These are phyloP conservation scores for Bacidia rubella DNA, from an alignment of 495 filamentous ascomycete genomes.

Conservation along the genomic window DNA sequence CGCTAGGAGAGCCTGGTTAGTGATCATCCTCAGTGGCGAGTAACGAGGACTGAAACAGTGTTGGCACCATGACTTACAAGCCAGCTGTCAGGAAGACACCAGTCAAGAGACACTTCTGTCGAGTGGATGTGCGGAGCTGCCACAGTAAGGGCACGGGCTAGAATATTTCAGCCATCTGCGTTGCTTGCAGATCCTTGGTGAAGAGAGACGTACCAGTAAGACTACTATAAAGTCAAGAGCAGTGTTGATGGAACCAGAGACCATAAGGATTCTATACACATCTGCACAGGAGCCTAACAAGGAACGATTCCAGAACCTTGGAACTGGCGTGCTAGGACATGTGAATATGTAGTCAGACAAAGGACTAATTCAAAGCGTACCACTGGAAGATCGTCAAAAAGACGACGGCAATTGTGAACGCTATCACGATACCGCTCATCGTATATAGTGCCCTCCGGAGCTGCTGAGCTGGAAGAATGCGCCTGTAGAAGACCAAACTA, in stretches of 20 bases:
- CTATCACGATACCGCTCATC: slow-evolving; percentile 1
- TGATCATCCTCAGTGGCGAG: too few species aligned
- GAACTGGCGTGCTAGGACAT: slow-evolving; percentile 4
- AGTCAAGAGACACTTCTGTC: neutral
- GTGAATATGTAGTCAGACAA: neutral
- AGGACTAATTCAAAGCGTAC: neutral
- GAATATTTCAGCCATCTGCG: too few species aligned
- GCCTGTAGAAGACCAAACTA: slow-evolving; percentile 15
- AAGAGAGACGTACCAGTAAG: slow-evolving; percentile 8
- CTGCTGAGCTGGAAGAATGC: slow-evolving; percentile 12
- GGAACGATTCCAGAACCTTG: slow-evolving; percentile 5
- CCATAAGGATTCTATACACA: neutral
- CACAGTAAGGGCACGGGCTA: neutral
- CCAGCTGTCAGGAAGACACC: neutral
- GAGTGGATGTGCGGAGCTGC: neutral
- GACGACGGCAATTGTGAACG: neutral
- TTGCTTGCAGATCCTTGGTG: too few species aligned
- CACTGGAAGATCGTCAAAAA: slow-evolving; percentile 14
- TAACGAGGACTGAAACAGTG: too few species aligned
- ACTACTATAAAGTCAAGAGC: slow-evolving; percentile 14
- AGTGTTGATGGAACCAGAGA: slow-evolving; percentile 12
- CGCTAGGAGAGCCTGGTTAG: neutral
- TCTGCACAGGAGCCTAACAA: slow-evolving; percentile 8
- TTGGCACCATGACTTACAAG: neutral
- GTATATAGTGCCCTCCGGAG: slow-evolving; percentile 4